phyloP scores from a whole-genome alignment of 176 grass and related monocot genomes.

The Carex scoparia region DNA sequence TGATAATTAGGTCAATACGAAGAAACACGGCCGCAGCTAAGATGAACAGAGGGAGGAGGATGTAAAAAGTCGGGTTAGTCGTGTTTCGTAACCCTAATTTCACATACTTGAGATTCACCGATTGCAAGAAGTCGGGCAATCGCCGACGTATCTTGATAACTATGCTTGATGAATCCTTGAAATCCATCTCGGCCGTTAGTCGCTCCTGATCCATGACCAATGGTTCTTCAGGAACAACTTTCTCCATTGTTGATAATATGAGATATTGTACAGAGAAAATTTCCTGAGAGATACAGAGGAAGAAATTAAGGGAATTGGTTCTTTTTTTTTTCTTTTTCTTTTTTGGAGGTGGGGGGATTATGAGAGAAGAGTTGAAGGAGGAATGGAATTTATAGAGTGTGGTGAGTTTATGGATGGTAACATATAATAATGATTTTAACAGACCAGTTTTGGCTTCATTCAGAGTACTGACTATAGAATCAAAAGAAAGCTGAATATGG shows the following conservation, averaged over 20 bases:
- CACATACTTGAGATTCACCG: constrained; percentile 72
- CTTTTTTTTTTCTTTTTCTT: background rate
- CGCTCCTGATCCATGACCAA: constrained; percentile 53
- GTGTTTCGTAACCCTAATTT: constrained; percentile 42
- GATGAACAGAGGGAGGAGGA: constrained; percentile 22
- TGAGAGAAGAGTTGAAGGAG: background rate
- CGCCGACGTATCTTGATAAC: constrained; percentile 64
- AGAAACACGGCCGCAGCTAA: constrained; percentile 30
- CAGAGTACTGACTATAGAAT: too few species aligned
- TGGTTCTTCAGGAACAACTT: constrained; percentile 22
- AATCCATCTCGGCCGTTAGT: constrained; percentile 56
- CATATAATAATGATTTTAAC: too few species aligned
- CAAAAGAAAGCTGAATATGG: too few species aligned
- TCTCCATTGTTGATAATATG: background rate
- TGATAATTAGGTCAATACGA: constrained; percentile 10
- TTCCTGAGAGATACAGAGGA: background rate
- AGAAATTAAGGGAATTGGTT: background rate
- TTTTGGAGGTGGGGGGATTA: background rate
- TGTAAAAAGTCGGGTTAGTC: constrained; percentile 22
- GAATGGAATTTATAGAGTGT: background rate
- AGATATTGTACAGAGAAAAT: background rate
- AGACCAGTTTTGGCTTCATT: too few species aligned
- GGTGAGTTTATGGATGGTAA: background rate
- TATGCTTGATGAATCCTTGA: constrained; percentile 32
- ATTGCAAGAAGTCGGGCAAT: constrained; percentile 61